Base-by-base conservation (phyloP, 768 basidiomycete genomes). In the Boletus fagicola region DNA sequence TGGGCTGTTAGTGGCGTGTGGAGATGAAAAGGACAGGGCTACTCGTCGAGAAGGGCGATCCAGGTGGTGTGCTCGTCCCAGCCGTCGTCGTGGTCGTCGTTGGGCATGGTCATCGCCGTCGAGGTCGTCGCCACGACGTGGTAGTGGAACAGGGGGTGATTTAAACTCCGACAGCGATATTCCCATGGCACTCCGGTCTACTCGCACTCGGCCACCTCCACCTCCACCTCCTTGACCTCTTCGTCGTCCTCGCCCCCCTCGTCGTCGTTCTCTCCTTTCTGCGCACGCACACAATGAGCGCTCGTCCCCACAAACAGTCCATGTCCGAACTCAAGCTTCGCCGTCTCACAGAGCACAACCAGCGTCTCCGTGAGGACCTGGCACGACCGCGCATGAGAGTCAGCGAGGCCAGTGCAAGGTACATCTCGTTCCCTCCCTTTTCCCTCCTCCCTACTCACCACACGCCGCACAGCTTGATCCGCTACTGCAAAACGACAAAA, bases 311-410 rank as follows among this genome's bases (percentile, higher is more conserved):
- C 72, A 90, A 90, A 82, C 94, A 94, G 82, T 92, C 92, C 67
- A 96, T 98, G 93, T 92, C 91, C 49, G 95, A 97, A 82, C 89
- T 97, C 70, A 97, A 96, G 83, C 86, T 97, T 61, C 85, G 94
- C 38, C 81, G 95, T 40, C 78, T 98, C 69, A 90, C 88, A 50
- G 95, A 98, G 76, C 94, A 97, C 77, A 98, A 96, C 69, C 87
- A 91, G 72, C 82, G 95, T 62, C 74, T 97, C 69, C 79, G 87
- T 67, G 95, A 97, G 69, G 95, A 98, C 73, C 76, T 98, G 59
- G 85, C 87, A 44, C 77, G 94, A 63, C 92, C 93, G n/a, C 80
- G 95, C 68, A 85, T 94, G 66, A 79, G 88, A 63, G 90, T 98
- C 60, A 94, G 92, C 69, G 94, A 97, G 75, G 95, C 95, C 39